Percentiles rank a stretch among this genome's conserved stretches.
phyloP scores from a whole-genome alignment of 106 monocot genomes.

The Cymbidium sinense region DNA sequence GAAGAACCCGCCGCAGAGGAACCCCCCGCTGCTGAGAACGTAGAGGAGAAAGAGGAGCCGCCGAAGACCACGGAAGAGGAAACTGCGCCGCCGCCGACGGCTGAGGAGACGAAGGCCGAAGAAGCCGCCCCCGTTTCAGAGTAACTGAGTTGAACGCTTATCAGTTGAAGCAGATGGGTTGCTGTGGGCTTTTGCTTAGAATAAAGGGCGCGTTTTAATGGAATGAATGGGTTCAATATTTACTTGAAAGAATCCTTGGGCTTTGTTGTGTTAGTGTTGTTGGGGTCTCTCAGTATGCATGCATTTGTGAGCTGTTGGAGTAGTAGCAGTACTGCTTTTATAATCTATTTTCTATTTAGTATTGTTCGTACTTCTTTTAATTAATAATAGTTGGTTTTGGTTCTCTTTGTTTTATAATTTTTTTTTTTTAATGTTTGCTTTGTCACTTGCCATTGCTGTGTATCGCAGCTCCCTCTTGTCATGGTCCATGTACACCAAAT shows the following conservation, averaged over 20 bases:
- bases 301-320: neutral
- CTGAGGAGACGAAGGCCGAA: neutral
- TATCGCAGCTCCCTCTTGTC: too few species aligned
- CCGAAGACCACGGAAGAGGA: neutral
- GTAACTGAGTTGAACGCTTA: neutral
- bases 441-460: too few species aligned
- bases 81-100: neutral
- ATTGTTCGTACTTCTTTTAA: too few species aligned
- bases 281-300: neutral
- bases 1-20: neutral
- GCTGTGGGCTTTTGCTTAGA: neutral
- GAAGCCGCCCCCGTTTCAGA: neutral
- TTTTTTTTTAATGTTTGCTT: too few species aligned
- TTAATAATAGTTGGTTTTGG: too few species aligned
- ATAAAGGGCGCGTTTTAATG: neutral
- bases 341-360: neutral
- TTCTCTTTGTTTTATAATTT: too few species aligned
- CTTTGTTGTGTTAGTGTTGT: neutral
- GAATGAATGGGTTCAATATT: neutral
- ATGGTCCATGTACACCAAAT: too few species aligned
- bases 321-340: neutral
- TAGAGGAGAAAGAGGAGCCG: neutral
- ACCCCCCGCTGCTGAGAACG: neutral
- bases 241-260: neutral
- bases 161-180: neutral